Conservation (phyloP, 2,329 filamentous ascomycete genomes). For the Keithomyces neogunnii region DNA sequence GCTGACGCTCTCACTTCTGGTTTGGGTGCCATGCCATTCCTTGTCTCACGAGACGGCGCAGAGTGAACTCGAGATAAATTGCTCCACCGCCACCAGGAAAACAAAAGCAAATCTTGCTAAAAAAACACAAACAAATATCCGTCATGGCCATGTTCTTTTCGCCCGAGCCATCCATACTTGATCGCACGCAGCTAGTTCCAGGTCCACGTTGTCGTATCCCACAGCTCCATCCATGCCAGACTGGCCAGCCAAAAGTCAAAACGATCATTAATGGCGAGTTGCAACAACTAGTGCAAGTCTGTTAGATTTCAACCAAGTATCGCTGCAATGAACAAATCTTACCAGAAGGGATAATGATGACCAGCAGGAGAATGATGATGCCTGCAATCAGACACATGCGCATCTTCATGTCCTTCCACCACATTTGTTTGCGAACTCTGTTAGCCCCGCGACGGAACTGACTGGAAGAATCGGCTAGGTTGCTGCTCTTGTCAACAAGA, state of each 20-base stretch:
- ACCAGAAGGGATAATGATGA: slow-evolving; percentile 94
- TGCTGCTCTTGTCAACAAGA: slow-evolving; percentile 90
- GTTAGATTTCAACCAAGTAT: slow-evolving; percentile 24
- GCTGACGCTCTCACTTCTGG: not conserved
- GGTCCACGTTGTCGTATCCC: slow-evolving; percentile 3
- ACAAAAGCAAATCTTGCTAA: not conserved
- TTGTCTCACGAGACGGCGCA: not conserved
- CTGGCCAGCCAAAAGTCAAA: not conserved
- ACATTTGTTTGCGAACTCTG: slow-evolving; percentile 95
- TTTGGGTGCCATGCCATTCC: not conserved
- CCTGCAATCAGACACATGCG: slow-evolving; percentile 89
- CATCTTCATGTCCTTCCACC: slow-evolving; percentile 99
- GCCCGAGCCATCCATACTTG: not conserved
- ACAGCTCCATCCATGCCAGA: not conserved
- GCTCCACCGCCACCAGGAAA: not conserved
- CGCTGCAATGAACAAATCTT: slow-evolving; percentile 25
- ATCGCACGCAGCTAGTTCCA: not conserved
- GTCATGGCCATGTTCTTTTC: not conserved
- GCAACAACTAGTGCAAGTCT: not conserved
- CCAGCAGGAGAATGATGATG: slow-evolving; percentile 80
- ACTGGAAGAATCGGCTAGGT: slow-evolving; percentile 85
- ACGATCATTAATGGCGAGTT: not conserved
- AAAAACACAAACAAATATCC: not conserved
- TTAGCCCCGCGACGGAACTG: slow-evolving; percentile 96
- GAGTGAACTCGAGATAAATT: not conserved